phyloP scores from a whole-genome alignment of 306 rosid species.

The Herpetospermum pedunculosum region DNA sequence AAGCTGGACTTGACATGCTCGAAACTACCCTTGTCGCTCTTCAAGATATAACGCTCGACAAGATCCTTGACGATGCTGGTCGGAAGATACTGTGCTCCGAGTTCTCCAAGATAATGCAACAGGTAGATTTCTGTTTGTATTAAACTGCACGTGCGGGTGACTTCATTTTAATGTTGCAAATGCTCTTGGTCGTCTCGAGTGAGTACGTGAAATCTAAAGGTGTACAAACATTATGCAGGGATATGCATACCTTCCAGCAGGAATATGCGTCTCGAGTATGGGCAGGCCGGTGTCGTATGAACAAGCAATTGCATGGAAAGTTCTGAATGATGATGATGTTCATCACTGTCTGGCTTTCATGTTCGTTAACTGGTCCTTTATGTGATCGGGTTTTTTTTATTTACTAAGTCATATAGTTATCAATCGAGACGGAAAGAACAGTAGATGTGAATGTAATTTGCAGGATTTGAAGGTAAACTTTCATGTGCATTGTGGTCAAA shows the following conservation, averaged over 20 bases:
- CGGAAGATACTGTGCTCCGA: conserved; percentile 77
- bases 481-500: background rate
- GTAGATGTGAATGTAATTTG: background rate
- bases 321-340: conserved; percentile 67
- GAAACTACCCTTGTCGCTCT: conserved; percentile 91
- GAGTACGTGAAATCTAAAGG: background rate
- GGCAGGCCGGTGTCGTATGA: conserved; percentile 81
- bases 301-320: conserved; percentile 89
- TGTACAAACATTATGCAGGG: conserved; percentile 37
- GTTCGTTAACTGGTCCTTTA: conserved; percentile 92
- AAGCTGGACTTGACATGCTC: conserved; percentile 95
- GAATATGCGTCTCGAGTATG: conserved; percentile 85
- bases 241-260: conserved; percentile 63
- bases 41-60: conserved; percentile 89
- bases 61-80: conserved; percentile 78
- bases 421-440: background rate
- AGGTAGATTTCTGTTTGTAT: conserved; percentile 29
- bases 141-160: background rate
- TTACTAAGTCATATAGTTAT: background rate
- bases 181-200: background rate
- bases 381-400: conserved; percentile 24
- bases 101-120: conserved; percentile 90
- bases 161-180: background rate
- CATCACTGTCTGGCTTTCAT: conserved; percentile 86
- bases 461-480: background rate